Evolutionary conservation across 306 rosid genomes (phyloP).

Genomic region (Macrotyloma uniflorum): DNA sequence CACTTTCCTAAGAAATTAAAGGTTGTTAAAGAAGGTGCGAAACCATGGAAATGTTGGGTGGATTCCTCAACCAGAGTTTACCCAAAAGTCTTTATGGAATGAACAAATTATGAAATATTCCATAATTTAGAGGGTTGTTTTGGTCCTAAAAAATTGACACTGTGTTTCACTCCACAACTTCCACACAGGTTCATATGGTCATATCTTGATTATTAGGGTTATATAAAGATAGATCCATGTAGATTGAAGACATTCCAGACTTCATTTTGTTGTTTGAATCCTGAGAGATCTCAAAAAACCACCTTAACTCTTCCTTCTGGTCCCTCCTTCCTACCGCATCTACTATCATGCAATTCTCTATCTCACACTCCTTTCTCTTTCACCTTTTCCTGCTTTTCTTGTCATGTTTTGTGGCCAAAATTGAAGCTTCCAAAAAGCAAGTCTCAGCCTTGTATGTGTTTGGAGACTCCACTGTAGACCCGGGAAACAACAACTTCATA

Average conservation of each 20-base stretch:
- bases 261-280: not conserved
- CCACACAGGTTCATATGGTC: not conserved
- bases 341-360: slow-evolving; percentile 30
- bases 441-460: slow-evolving; percentile 63
- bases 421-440: slow-evolving; percentile 36
- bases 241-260: not conserved
- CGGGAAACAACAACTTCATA: slow-evolving; percentile 73
- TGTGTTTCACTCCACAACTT: not conserved
- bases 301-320: not conserved
- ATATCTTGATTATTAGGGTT: not conserved
- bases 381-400: slow-evolving; percentile 26
- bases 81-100: not conserved
- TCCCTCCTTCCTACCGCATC: slow-evolving; percentile 3
- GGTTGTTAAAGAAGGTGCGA: slow-evolving; percentile 38
- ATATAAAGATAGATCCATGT: not conserved
- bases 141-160: not conserved
- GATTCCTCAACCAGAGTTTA: slow-evolving; percentile 43
- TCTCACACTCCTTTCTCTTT: not conserved
- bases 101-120: slow-evolving; percentile 1
- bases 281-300: no score
- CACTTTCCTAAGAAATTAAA: not conserved
- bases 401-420: slow-evolving; percentile 10
- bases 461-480: slow-evolving; percentile 86
- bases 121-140: slow-evolving; percentile 1
- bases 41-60: slow-evolving; percentile 37